Conservation (phyloP, 495 filamentous ascomycete species). For the Xanthoparmelia taractica region DNA sequence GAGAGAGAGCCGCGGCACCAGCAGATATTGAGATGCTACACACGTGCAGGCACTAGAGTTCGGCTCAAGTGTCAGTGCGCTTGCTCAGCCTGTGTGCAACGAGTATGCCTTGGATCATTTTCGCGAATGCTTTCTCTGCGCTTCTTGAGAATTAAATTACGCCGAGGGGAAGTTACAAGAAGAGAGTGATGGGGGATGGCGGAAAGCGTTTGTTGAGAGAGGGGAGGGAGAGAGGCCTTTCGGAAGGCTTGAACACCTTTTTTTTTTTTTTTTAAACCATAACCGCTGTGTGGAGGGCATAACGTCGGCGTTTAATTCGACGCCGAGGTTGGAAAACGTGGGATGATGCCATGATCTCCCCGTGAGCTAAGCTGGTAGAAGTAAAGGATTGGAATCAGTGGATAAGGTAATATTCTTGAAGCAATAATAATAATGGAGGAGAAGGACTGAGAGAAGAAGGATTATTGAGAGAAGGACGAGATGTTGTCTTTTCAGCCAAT, state of each 20-base stretch:
- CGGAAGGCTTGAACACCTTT: not conserved
- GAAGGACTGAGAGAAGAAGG: not conserved
- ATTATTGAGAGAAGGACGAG: no score
- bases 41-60: not conserved
- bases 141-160: no score
- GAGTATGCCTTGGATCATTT: not conserved
- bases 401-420: no score
- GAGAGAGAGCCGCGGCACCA: not conserved
- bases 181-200: not conserved
- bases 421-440: not conserved
- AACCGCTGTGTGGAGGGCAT: not conserved
- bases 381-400: no score
- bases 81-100: no score
- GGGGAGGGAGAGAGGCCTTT: not conserved
- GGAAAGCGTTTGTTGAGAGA: not conserved
- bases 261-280: not conserved
- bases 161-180: no score
- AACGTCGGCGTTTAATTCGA: not conserved
- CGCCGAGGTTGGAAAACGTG: no score
- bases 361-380: no score
- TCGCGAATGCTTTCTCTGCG: constrained; percentile 2
- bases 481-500: not conserved
- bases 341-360: no score
- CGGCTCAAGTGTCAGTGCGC: not conserved
- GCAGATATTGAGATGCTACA: not conserved